Evolutionary conservation across 495 filamentous ascomycete species (phyloP).

Genomic region (Podospora pseudocomata): DNA sequence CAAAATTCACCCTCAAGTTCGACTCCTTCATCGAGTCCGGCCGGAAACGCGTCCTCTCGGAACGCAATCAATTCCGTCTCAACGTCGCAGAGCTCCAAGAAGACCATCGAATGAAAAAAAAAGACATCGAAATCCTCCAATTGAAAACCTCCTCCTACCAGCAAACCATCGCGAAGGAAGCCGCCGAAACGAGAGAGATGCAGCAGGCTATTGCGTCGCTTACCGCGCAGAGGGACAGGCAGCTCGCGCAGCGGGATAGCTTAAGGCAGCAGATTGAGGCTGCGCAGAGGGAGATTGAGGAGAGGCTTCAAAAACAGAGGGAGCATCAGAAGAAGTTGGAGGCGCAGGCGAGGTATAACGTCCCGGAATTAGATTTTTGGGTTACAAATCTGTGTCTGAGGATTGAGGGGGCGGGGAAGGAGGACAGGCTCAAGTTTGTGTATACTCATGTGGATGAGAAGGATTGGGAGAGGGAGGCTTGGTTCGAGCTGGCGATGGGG

Average conservation of each 20-base stretch:
- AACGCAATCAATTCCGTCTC: conserved; percentile 89
- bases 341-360: conserved; percentile 76
- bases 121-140: conserved; percentile 78
- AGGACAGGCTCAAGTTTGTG: conserved; percentile 85
- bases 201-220: conserved; percentile 73
- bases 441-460: conserved; percentile 84
- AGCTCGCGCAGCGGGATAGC: conserved; percentile 65
- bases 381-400: conserved; percentile 80
- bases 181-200: conserved; percentile 83
- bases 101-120: conserved; percentile 82
- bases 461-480: conserved; percentile 85
- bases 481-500: conserved; percentile 84
- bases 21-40: conserved; percentile 92
- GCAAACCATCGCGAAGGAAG: conserved; percentile 80
- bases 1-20: conserved; percentile 84
- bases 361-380: conserved; percentile 94
- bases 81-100: conserved; percentile 88
- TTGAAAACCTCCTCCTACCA: conserved; percentile 72
- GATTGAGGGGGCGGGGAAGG: conserved; percentile 82
- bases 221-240: conserved; percentile 68
- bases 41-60: conserved; percentile 81
- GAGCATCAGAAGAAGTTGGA: conserved; percentile 61
- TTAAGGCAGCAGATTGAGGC: conserved; percentile 75
- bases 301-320: conserved; percentile 48
- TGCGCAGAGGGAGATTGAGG: conserved; percentile 64